Evolutionary conservation across 768 basidiomycete genomes (phyloP), one percentile per base, ranked within the genome.

Genomic region (Cystobasidium onofrii): DNA sequence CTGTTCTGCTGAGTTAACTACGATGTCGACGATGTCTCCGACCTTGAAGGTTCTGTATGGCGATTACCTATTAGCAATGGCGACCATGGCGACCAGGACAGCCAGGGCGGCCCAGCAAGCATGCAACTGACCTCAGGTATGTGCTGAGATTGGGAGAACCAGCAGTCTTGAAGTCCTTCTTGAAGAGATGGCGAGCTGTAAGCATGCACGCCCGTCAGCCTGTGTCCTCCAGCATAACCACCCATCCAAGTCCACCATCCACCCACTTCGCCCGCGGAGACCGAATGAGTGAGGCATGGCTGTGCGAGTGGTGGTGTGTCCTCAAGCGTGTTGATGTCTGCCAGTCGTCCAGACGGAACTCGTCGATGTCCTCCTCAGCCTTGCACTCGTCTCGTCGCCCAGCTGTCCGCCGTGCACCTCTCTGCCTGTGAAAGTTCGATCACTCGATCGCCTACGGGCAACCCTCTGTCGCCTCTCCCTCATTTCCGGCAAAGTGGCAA

Each of bases 11-110:
- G 94, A 87, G 81, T 99, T 98, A 78, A 95, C 95, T 86, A 96
- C 97, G 87, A 99, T 98, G 85, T 99, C 96, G 79, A 99, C 96
- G 79, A 98, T 96, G 82, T 99, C 96, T 76, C 96, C 96, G 78
- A 98, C 88, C 78, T 87, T 87, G 88, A 90, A 99, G 85, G 88
- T 88, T 83, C 89, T 86, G 80, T 98, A 85, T 88, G 88, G 98
- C 76, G 95, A 93, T 81, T 97, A 75, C 82, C 90, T n/a, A 34
- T 39, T 63, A 31, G 39, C 39, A 15, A 6, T 39, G 7, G 39
- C 6, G 39, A 39, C 39, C 7, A 15, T 15, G 39, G 15, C 39
- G 39, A 39, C 39, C 6, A 6, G 7, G 39, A 39, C 7, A 39
- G 39, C 39, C 39, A 15, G n/a, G n/a, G n/a, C n/a, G n/a, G n/a